Percentiles rank a stretch among this genome's conserved stretches.
phyloP scores from a whole-genome alignment of 768 basidiomycete species.

The Suillus placidus region DNA sequence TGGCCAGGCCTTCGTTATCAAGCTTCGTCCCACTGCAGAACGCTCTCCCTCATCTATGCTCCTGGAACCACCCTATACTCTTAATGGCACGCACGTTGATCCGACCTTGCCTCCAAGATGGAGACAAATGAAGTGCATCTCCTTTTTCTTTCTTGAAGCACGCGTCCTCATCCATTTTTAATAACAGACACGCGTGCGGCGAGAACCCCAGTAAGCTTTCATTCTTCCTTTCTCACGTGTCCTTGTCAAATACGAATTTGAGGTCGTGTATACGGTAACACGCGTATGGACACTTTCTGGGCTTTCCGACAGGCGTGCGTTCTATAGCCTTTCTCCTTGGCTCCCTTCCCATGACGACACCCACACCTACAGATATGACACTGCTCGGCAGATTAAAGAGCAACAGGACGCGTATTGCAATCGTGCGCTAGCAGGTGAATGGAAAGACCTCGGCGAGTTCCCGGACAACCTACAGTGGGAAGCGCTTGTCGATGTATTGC shows the following conservation, averaged over 20 bases:
- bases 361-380: constrained; percentile 43
- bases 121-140: constrained; percentile 78
- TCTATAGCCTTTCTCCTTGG: background rate
- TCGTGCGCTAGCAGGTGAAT: constrained; percentile 43
- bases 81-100: constrained; percentile 50
- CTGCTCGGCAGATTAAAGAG: constrained; percentile 54
- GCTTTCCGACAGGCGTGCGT: constrained; percentile 53
- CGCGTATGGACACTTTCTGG: constrained; percentile 53
- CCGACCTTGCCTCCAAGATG: constrained; percentile 54
- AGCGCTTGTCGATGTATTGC: constrained; percentile 76
- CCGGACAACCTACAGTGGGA: constrained; percentile 79
- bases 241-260: background rate
- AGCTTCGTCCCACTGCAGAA: constrained; percentile 76
- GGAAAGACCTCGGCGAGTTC: constrained; percentile 50
- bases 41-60: constrained; percentile 80
- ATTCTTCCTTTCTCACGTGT: constrained; percentile 4
- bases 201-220: constrained; percentile 47
- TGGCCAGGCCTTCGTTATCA: constrained; percentile 87
- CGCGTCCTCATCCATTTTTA: constrained; percentile 9
- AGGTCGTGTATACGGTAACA: constrained; percentile 35
- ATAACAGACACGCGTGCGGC: constrained; percentile 62
- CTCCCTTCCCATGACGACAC: constrained; percentile 9
- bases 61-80: constrained; percentile 75
- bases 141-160: constrained; percentile 6
- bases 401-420: constrained; percentile 57